Conservation (phyloP, 768 basidiomycete genomes). For the Trametes sanguinea region DNA sequence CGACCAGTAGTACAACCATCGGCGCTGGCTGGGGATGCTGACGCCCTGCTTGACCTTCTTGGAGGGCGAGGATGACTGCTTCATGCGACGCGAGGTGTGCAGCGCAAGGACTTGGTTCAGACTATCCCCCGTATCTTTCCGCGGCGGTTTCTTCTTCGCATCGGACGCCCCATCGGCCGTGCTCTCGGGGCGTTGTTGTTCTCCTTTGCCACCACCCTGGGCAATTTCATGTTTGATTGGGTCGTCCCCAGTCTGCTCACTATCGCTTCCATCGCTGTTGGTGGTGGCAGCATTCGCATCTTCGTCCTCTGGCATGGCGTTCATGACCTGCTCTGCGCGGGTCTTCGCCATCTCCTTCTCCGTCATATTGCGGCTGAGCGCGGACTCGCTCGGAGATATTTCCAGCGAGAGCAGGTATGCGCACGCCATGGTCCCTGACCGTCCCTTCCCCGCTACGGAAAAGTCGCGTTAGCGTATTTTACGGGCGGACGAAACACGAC, state of each 20-base stretch:
- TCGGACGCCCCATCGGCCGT: too few relatives aligned
- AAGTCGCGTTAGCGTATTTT: constrained; percentile 8
- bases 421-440: constrained; percentile 86
- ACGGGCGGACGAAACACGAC: too few relatives aligned
- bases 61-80: constrained; percentile 34
- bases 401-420: constrained; percentile 72
- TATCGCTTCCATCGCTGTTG: neutral
- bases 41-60: constrained; percentile 52
- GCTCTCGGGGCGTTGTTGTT: neutral
- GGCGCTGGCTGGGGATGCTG: constrained; percentile 78
- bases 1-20: constrained; percentile 81
- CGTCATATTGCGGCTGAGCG: constrained; percentile 47
- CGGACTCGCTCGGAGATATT: constrained; percentile 47
- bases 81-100: constrained; percentile 74
- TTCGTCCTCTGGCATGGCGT: constrained; percentile 48
- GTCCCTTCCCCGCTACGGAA: constrained; percentile 69
- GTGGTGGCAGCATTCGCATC: constrained; percentile 18
- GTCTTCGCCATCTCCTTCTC: constrained; percentile 50
- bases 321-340: constrained; percentile 52
- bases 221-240: constrained; percentile 25
- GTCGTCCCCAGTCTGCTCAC: constrained; percentile 15
- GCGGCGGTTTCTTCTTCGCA: neutral
- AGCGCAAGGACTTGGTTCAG: constrained; percentile 62
- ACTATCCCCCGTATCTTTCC: constrained; percentile 18
- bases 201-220: neutral